Evolutionary conservation across 306 rosid species (phyloP).

Genomic region (Crotalaria pallida): DNA sequence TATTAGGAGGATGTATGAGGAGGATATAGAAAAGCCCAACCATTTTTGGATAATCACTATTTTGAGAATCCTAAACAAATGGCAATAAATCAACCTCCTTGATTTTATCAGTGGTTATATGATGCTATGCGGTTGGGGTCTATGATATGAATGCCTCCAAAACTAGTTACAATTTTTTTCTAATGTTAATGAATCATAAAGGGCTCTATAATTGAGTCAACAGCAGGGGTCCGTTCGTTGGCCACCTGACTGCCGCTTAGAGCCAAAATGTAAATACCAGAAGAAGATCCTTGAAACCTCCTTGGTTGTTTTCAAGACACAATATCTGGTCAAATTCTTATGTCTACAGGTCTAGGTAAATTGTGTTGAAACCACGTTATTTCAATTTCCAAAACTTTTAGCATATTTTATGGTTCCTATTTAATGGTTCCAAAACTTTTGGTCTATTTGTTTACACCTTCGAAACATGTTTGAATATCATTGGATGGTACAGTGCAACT

Average conservation of each 20-base stretch:
- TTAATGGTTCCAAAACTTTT: neutral
- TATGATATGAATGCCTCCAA: too few relatives aligned
- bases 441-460: neutral
- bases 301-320: conserved; percentile 46
- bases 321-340: conserved; percentile 37
- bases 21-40: too few relatives aligned
- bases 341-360: neutral
- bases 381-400: neutral
- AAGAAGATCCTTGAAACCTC: conserved; percentile 59
- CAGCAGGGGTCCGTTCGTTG: neutral
- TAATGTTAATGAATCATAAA: too few relatives aligned
- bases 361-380: neutral
- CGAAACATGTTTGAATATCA: too few relatives aligned
- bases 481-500: neutral
- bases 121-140: too few relatives aligned
- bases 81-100: too few relatives aligned
- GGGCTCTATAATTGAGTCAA: conserved; percentile 36
- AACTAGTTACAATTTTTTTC: too few relatives aligned
- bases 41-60: too few relatives aligned
- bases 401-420: neutral
- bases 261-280: conserved; percentile 18
- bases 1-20: too few relatives aligned
- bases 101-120: too few relatives aligned
- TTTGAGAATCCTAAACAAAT: too few relatives aligned
- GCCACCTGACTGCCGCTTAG: neutral